phyloP scores from a whole-genome alignment of 2,329 filamentous ascomycete species.

The Ophiostoma novo-ulmi region DNA sequence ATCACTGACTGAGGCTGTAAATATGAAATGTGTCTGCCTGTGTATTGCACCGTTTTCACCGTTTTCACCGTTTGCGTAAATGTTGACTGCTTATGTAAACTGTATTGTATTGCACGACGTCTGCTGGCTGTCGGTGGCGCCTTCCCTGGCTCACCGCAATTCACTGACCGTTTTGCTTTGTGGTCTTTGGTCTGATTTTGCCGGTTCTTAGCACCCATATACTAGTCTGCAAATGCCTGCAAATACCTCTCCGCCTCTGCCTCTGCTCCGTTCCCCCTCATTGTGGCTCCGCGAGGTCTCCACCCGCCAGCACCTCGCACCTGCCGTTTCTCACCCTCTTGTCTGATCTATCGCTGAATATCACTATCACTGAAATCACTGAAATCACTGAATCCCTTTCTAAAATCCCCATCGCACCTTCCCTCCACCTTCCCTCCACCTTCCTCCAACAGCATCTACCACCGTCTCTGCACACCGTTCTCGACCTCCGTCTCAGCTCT shows the following conservation, averaged over 20 bases:
- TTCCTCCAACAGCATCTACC: not conserved
- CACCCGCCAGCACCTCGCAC: not conserved
- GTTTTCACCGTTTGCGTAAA: not conserved
- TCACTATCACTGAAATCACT: not conserved
- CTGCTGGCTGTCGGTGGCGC: not conserved
- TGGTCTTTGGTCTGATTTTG: too few relatives aligned
- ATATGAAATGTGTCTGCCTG: too few relatives aligned
- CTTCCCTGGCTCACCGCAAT: constrained; percentile 5
- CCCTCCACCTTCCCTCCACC: not conserved
- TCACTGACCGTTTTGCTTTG: constrained; percentile 2
- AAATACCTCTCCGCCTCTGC: too few relatives aligned
- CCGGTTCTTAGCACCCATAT: too few relatives aligned
- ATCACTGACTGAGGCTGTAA: not conserved
- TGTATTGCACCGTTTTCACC: too few relatives aligned
- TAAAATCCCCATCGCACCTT: not conserved
- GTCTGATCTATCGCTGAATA: not conserved
- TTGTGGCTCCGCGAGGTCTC: constrained; percentile 1
- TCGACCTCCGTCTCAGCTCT: constrained; percentile 12
- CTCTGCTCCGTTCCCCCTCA: not conserved
- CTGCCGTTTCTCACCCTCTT: constrained; percentile 12
- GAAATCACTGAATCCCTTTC: not conserved
- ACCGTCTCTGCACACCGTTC: not conserved
- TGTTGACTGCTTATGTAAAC: not conserved
- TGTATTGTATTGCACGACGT: not conserved
- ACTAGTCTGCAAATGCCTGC: too few relatives aligned